Evolutionary conservation across 2,329 filamentous ascomycete genomes (phyloP), one percentile per base, ranked within the genome.

Genomic region (Sclerotinia subarctica): DNA sequence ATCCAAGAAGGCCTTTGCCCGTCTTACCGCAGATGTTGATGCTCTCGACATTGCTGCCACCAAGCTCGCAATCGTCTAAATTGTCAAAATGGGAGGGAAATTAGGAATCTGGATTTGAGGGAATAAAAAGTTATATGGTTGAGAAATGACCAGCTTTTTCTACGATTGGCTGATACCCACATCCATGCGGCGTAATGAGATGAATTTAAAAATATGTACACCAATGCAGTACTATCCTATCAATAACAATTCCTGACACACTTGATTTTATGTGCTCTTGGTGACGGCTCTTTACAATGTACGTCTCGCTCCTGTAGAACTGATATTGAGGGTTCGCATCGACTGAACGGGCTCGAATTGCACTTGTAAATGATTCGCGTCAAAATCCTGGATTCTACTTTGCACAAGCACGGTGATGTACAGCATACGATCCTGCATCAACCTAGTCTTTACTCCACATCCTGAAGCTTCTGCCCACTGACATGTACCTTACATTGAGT

Each of bases 11-110:
- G 95, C 95, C 72, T 99, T 95, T 81, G 93, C 92, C 80, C 92
- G 94, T 81, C 88, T 99, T 75, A 98, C 95, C 69, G 85, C 94
- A 72, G 95, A 99, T 82, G 94, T 98, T 77, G 95, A 99, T 83
- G 95, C 95, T 79, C 91, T 99, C 77, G 95, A 99, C 85, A 97
- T 99, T 83, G 96, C 95, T 74, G 96, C 95, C 79, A 98, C 95
- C 83, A 99, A 98, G 91, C 90, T 99, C 77, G 90, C 91, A 77
- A 95, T 99, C 79, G 95, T 98, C 81, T 98, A 96, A 90, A 78
- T 76, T 76, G 73, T 76, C 79, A 77, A 77, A 76, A 77, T 78
- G 80, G 77, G 79, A 79, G 80, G 79, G 79, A 79, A 80, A 80
- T 68, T 72, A 70, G 69, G 78, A 79, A 80, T 78, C 77, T 57